Conservation (phyloP, 2,329 filamentous ascomycete genomes). For the Talaromyces sp. region DNA sequence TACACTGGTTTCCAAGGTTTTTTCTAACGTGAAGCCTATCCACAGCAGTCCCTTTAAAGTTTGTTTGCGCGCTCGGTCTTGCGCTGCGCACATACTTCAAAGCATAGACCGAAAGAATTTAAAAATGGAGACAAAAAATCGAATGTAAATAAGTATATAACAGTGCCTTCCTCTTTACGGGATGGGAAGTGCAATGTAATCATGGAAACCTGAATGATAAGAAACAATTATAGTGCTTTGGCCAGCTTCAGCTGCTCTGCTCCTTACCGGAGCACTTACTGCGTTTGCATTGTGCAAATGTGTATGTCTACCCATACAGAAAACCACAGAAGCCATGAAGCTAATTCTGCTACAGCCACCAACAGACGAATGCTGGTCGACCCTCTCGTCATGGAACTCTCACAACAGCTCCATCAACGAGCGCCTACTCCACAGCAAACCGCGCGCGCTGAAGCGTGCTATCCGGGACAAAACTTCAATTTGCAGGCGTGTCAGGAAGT, state of each 20-base stretch:
- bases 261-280: neutral
- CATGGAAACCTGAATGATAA: no score
- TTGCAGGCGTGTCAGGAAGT: slow-evolving; percentile 3
- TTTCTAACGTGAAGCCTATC: no score
- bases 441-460: slow-evolving; percentile 21
- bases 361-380: slow-evolving; percentile 22
- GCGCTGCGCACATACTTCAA: neutral
- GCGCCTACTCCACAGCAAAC: slow-evolving; percentile 20
- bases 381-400: slow-evolving; percentile 21
- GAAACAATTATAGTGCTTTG: neutral
- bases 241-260: neutral
- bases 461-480: slow-evolving; percentile 9
- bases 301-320: neutral
- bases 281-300: neutral
- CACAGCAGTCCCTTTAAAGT: neutral
- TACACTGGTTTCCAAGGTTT: no score
- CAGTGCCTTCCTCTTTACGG: neutral
- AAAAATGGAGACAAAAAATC: neutral
- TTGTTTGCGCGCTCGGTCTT: neutral
- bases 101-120: neutral
- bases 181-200: neutral
- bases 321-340: neutral
- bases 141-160: neutral
- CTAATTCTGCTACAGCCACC: slow-evolving; percentile 2
- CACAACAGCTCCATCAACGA: slow-evolving; percentile 27